phyloP scores from a whole-genome alignment of 2,329 filamentous ascomycete species.

The Scedosporium boydii region DNA sequence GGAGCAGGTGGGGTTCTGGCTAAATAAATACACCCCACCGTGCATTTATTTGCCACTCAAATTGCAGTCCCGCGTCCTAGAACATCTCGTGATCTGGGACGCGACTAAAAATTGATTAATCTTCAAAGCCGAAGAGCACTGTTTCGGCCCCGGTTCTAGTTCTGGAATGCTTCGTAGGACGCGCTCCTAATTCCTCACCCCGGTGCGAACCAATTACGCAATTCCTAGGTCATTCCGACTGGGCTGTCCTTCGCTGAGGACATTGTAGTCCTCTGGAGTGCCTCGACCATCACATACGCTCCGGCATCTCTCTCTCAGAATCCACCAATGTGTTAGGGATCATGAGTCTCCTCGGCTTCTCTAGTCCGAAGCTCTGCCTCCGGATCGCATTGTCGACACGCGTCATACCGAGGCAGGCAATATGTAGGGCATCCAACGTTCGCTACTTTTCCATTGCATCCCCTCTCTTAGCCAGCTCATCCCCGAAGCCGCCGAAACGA shows the following conservation, averaged over 20 bases:
- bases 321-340: background rate
- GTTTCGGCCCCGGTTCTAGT: too few relatives aligned
- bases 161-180: too few relatives aligned
- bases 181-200: too few relatives aligned
- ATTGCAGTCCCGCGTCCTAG: background rate
- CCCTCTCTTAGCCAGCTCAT: background rate
- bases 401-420: background rate
- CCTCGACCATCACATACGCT: background rate
- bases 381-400: background rate
- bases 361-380: slow-evolving; percentile 5
- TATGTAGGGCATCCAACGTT: slow-evolving; percentile 3
- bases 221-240: background rate
- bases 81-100: background rate
- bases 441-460: slow-evolving; percentile 8
- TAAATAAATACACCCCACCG: background rate
- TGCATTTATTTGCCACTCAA: background rate
- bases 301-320: background rate
- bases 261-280: background rate
- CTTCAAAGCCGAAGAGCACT: background rate
- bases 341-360: slow-evolving; percentile 10
- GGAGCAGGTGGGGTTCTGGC: background rate
- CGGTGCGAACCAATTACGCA: too few relatives aligned
- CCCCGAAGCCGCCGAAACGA: slow-evolving; percentile 6
- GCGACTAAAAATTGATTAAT: background rate
- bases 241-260: background rate